phyloP scores from a whole-genome alignment of 2,329 filamentous ascomycete species.

The Tolypocladium endophyticum region DNA sequence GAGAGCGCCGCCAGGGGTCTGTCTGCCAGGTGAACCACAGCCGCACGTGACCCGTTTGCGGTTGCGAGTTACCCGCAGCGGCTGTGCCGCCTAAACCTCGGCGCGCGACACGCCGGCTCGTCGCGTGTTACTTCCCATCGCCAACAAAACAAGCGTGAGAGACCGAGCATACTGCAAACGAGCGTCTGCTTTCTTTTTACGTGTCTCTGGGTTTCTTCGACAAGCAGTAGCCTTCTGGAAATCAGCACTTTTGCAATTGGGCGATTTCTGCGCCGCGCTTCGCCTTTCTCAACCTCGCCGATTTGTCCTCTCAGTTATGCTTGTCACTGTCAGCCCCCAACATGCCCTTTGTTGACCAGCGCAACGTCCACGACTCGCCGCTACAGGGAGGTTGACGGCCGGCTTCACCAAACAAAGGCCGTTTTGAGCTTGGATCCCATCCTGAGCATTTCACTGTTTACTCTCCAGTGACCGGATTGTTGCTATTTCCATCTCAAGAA shows the following conservation, averaged over 20 bases:
- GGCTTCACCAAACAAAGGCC: not conserved
- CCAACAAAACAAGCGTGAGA: conserved; percentile 9
- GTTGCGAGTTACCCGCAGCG: not conserved
- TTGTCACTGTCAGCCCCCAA: conserved; percentile 5
- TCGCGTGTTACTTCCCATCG: conserved; percentile 8
- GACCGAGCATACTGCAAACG: not conserved
- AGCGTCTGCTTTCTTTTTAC: not conserved
- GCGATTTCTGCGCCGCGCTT: not conserved
- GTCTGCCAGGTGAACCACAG: not conserved
- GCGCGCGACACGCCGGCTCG: conserved; percentile 17
- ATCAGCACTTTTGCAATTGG: not conserved
- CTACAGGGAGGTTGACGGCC: conserved; percentile 2
- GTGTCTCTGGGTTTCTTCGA: not conserved
- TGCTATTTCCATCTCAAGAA: not conserved
- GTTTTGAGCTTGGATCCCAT: not conserved
- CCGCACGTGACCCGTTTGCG: conserved; percentile 1
- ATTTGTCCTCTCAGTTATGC: not conserved
- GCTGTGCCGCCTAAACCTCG: conserved; percentile 25
- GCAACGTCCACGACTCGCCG: conserved; percentile 2
- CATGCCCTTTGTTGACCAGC: conserved; percentile 15
- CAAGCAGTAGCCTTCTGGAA: not conserved
- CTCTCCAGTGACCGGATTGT: not conserved
- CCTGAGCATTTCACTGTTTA: not conserved
- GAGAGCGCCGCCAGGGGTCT: no score
- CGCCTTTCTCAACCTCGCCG: not conserved